Evolutionary conservation across 2,329 filamentous ascomycete genomes (phyloP).

Genomic region (Tolypocladium ovalisporum): DNA sequence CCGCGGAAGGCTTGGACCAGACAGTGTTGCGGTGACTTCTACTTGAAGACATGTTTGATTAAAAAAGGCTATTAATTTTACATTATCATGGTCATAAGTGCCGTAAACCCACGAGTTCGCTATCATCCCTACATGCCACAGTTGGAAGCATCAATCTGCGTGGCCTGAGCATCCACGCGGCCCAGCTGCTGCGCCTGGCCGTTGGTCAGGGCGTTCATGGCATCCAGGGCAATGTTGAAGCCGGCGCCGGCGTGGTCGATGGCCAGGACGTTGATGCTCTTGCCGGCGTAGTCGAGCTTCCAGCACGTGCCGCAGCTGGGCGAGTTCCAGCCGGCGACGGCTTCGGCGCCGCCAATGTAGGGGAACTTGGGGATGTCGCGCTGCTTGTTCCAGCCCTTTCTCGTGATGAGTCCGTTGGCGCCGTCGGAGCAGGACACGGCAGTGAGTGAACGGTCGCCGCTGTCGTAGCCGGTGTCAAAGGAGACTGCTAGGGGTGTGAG

Average conservation of each 20-base stretch:
- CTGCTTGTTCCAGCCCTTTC: slow-evolving; percentile 47
- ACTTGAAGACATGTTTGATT: not conserved
- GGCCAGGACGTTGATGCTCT: slow-evolving; percentile 42
- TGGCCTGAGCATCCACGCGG: slow-evolving; percentile 36
- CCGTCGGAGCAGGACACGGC: slow-evolving; percentile 58
- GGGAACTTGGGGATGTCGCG: slow-evolving; percentile 38
- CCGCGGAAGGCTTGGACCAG: not conserved
- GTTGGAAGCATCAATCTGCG: slow-evolving; percentile 28
- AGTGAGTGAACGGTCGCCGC: slow-evolving; percentile 40
- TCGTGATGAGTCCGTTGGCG: slow-evolving; percentile 52
- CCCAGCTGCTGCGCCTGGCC: slow-evolving; percentile 38
- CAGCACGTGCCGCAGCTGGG: slow-evolving; percentile 49
- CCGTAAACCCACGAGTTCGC: not conserved
- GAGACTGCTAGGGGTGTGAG: slow-evolving; percentile 36
- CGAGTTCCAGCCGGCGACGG: slow-evolving; percentile 46
- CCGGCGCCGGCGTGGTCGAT: slow-evolving; percentile 39
- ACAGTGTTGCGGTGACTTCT: not conserved
- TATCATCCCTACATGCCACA: slow-evolving; percentile 27
- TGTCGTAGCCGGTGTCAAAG: slow-evolving; percentile 64
- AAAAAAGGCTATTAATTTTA: not conserved
- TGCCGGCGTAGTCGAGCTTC: slow-evolving; percentile 38
- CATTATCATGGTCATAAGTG: not conserved
- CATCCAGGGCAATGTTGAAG: slow-evolving; percentile 46
- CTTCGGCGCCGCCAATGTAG: slow-evolving; percentile 42
- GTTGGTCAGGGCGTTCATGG: slow-evolving; percentile 45